Percentiles rank a stretch among this genome's conserved stretches.
Evolutionary conservation across 169 alveolate species (phyloP).

Genomic region (Plasmodium sp.): DNA sequence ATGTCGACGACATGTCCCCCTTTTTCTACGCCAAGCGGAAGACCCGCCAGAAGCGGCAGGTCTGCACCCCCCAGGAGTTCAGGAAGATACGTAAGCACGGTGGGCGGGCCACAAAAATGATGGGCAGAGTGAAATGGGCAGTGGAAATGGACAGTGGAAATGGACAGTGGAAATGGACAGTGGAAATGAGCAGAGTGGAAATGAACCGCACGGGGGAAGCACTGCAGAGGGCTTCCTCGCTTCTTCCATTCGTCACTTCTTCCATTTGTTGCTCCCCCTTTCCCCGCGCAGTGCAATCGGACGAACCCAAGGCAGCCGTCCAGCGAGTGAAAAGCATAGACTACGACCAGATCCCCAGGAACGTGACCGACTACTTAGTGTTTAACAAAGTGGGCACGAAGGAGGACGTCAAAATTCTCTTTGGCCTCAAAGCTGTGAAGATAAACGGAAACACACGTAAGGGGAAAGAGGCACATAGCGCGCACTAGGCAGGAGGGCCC

Average conservation of each 20-base stretch:
- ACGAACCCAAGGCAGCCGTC: constrained; percentile 20
- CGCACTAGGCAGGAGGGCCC: no score
- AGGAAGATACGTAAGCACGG: constrained; percentile 21
- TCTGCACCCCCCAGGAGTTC: constrained; percentile 62
- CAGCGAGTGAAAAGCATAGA: constrained; percentile 58
- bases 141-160: neutral
- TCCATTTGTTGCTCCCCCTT: neutral
- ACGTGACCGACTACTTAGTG: constrained; percentile 48
- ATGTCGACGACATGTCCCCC: constrained; percentile 59
- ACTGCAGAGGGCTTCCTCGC: neutral
- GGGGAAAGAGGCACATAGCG: neutral
- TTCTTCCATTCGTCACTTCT: no score
- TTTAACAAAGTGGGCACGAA: constrained; percentile 58
- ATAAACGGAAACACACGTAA: constrained; percentile 67
- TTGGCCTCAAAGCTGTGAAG: constrained; percentile 73
- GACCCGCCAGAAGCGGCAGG: constrained; percentile 17
- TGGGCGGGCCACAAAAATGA: neutral
- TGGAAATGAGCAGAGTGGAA: no score
- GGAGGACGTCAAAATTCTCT: constrained; percentile 65
- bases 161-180: neutral
- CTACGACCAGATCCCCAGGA: constrained; percentile 30
- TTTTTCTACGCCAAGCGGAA: constrained; percentile 61
- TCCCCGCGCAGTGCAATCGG: constrained; percentile 23
- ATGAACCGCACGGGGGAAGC: neutral
- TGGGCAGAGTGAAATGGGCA: neutral